A percentile compares a stretch with the other conserved stretches of the same genome.
phyloP scores from a whole-genome alignment of 345 rosid genomes.

The Corchorus capsularis region DNA sequence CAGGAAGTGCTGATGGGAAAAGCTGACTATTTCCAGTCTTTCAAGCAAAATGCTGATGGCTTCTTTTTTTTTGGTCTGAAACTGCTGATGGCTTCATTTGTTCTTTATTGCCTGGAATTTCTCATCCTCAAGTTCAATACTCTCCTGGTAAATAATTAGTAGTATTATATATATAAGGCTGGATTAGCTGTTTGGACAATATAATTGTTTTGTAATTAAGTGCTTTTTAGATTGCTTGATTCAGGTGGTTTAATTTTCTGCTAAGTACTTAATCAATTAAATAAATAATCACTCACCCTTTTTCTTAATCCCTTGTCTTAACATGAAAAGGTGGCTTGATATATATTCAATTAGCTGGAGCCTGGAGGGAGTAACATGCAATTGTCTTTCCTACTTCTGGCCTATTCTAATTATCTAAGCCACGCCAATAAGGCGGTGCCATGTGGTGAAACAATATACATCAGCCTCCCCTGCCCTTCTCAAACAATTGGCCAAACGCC shows the following conservation, averaged over 20 bases:
- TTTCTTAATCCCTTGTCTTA: neutral
- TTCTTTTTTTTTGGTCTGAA: no score
- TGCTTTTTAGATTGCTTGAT: constrained; percentile 4
- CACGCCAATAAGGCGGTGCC: constrained; percentile 59
- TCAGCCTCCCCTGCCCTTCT: constrained; percentile 61
- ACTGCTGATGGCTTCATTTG: constrained; percentile 87
- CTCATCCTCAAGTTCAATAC: constrained; percentile 92
- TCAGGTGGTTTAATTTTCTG: constrained; percentile 5
- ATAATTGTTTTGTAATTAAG: neutral
- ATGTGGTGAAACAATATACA: constrained; percentile 61
- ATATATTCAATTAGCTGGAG: no score
- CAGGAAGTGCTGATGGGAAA: constrained; percentile 97
- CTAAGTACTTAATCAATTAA: neutral
- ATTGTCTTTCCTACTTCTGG: constrained; percentile 76
- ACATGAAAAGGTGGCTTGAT: constrained; percentile 68
- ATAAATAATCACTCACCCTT: neutral
- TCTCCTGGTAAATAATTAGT: constrained; percentile 67
- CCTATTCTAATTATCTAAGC: constrained; percentile 83
- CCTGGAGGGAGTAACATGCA: constrained; percentile 97
- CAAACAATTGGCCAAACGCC: constrained; percentile 59
- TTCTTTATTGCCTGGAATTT: constrained; percentile 85
- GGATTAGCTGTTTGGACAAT: neutral
- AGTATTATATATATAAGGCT: neutral
- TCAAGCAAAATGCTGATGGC: constrained; percentile 95
- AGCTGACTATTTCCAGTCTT: constrained; percentile 81